Conservation (phyloP, 768 basidiomycete species). For the Mycena metata region DNA sequence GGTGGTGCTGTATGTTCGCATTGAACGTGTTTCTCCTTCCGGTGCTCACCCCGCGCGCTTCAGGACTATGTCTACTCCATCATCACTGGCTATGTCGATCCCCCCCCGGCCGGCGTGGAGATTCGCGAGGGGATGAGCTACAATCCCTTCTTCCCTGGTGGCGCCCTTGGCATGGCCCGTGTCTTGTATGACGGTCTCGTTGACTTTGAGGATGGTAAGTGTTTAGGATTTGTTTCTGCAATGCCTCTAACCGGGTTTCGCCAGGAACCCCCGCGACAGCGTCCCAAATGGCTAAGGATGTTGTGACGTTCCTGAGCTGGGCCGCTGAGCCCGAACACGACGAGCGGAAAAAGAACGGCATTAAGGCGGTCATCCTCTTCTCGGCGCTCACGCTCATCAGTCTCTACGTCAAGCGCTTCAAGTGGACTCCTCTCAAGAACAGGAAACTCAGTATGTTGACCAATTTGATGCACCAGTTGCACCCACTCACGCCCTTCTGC, state of each 20-base stretch:
- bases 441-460: slow-evolving; percentile 85
- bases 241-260: slow-evolving; percentile 17
- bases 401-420: slow-evolving; percentile 95
- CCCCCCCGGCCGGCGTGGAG: slow-evolving; percentile 95
- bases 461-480: background rate
- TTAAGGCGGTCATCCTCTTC: slow-evolving; percentile 96
- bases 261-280: slow-evolving; percentile 95
- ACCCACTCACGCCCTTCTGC: slow-evolving; percentile 29
- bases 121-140: slow-evolving; percentile 99
- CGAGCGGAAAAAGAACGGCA: slow-evolving; percentile 95
- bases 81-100: slow-evolving; percentile 96
- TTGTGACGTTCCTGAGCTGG: slow-evolving; percentile 95
- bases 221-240: background rate
- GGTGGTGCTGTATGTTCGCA: slow-evolving; percentile 86
- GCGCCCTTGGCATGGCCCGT: slow-evolving; percentile 98
- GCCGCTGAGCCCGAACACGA: slow-evolving; percentile 99
- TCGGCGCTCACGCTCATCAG: slow-evolving; percentile 84
- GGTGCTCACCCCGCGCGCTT: slow-evolving; percentile 1
- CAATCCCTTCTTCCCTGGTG: slow-evolving; percentile 99
- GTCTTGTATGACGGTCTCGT: slow-evolving; percentile 96
- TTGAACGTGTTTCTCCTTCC: slow-evolving; percentile 20
- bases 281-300: slow-evolving; percentile 99
- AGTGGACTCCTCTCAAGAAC: slow-evolving; percentile 93
- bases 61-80: slow-evolving; percentile 98
- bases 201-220: slow-evolving; percentile 93